Evolutionary conservation across 1,284 basidiomycete species (phyloP).

Genomic region (Apiotrichum gracile): DNA sequence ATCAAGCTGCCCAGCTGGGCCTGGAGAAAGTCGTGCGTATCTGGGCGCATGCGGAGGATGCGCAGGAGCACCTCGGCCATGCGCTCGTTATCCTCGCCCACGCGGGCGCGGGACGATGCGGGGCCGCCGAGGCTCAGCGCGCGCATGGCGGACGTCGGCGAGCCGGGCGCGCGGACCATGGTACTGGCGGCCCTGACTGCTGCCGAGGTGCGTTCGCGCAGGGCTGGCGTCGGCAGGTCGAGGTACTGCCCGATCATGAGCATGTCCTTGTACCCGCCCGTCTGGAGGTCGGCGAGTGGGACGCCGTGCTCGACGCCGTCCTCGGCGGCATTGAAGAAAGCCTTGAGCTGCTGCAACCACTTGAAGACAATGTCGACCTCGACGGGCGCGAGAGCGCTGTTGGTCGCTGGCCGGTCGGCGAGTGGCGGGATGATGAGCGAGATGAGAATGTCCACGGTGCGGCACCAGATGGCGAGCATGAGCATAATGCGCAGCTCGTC

Average conservation of each 20-base stretch:
- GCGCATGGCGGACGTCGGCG: slow-evolving; percentile 7
- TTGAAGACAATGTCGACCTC: slow-evolving; percentile 46
- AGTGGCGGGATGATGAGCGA: slow-evolving; percentile 44
- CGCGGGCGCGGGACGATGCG: not conserved
- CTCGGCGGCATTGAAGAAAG: slow-evolving; percentile 46
- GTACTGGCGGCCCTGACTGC: slow-evolving; percentile 34
- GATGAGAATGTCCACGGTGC: slow-evolving; percentile 39
- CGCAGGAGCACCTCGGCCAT: slow-evolving; percentile 44
- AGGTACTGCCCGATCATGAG: slow-evolving; percentile 45
- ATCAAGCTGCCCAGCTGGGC: slow-evolving; percentile 2
- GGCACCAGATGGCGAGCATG: slow-evolving; percentile 38
- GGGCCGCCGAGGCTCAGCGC: slow-evolving; percentile 12
- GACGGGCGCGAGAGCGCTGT: slow-evolving; percentile 9
- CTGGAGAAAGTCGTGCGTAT: slow-evolving; percentile 29
- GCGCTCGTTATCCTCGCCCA: slow-evolving; percentile 30
- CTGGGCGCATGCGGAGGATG: slow-evolving; percentile 40
- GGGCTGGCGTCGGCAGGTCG: slow-evolving; percentile 37
- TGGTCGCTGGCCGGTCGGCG: slow-evolving; percentile 29
- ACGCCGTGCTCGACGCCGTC: slow-evolving; percentile 41
- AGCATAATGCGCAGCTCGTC: slow-evolving; percentile 21
- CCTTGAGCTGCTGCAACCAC: slow-evolving; percentile 42
- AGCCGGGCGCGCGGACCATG: not conserved
- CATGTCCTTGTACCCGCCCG: slow-evolving; percentile 39
- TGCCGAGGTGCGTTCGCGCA: slow-evolving; percentile 36
- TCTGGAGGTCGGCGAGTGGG: slow-evolving; percentile 31